phyloP scores from a whole-genome alignment of 768 basidiomycete species.

The Termitomyces sp. region DNA sequence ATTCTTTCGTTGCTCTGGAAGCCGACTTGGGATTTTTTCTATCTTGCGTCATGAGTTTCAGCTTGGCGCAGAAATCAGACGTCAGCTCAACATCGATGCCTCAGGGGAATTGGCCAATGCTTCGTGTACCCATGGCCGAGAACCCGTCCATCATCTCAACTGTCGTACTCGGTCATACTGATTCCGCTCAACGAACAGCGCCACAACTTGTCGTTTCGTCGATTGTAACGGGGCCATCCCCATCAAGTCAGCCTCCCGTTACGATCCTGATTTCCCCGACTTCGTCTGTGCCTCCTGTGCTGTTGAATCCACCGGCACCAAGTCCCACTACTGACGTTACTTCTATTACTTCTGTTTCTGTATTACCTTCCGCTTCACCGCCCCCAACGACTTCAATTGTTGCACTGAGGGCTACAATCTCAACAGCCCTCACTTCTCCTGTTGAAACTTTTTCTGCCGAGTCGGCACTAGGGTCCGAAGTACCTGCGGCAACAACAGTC shows the following conservation, averaged over 20 bases:
- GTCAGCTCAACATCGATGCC: neutral
- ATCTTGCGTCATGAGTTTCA: constrained; percentile 1
- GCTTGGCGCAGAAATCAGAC: neutral
- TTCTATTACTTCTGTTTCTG: neutral
- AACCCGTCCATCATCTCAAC: neutral
- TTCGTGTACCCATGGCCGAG: neutral
- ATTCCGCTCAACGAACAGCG: neutral
- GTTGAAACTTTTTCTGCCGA: neutral
- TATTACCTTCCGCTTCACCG: neutral
- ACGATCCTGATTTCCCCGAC: neutral
- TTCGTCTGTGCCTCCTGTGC: neutral
- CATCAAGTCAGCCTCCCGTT: constrained; percentile 4
- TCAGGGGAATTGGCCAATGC: neutral
- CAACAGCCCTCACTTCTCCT: neutral
- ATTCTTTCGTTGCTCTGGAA: constrained; percentile 12
- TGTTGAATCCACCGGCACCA: neutral
- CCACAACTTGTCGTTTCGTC: constrained; percentile 3
- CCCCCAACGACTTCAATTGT: neutral
- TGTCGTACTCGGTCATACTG: neutral
- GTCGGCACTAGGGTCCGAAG: neutral
- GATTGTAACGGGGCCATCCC: neutral
- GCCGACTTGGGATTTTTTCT: constrained; percentile 1
- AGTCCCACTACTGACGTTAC: neutral
- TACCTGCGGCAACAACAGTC: neutral
- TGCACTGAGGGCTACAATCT: neutral